A percentile compares a stretch with the other conserved stretches of the same genome.
Conservation (phyloP, 1,284 basidiomycete species). For the Cutaneotrichosporon cavernicola region DNA sequence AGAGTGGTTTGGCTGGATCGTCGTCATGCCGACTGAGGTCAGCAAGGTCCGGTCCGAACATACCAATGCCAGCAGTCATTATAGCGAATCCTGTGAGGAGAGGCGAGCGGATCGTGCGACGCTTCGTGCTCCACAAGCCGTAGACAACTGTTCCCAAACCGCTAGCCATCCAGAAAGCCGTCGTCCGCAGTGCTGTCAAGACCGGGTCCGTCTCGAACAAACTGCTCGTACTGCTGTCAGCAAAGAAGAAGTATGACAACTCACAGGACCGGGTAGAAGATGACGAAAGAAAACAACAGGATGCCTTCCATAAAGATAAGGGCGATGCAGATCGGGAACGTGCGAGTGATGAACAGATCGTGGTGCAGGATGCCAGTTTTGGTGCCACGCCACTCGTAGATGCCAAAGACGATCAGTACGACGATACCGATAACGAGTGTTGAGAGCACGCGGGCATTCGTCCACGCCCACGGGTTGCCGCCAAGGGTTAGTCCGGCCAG, state of each 20-base stretch:
- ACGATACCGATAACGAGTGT: constrained; percentile 16
- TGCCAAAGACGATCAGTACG: constrained; percentile 5
- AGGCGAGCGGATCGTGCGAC: constrained; percentile 19
- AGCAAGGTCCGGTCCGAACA: background rate
- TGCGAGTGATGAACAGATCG: constrained; percentile 23
- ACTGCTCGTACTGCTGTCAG: constrained; percentile 12
- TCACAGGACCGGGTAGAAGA: constrained; percentile 25
- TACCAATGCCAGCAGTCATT: constrained; percentile 19
- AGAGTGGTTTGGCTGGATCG: constrained; percentile 16
- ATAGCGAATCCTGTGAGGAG: constrained; percentile 23
- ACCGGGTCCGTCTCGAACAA: constrained; percentile 24
- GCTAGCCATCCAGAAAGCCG: constrained; percentile 16
- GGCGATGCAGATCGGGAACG: constrained; percentile 21
- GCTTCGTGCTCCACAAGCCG: constrained; percentile 22
- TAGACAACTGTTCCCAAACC: constrained; percentile 16
- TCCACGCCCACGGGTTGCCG: constrained; percentile 21
- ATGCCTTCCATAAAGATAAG: constrained; percentile 29
- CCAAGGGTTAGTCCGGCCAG: constrained; percentile 14
- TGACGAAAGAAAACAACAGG: constrained; percentile 19
- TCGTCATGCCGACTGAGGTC: constrained; percentile 20
- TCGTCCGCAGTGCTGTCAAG: constrained; percentile 5
- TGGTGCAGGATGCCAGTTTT: constrained; percentile 23
- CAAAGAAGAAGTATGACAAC: background rate
- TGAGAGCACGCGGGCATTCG: constrained; percentile 9
- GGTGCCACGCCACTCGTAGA: constrained; percentile 22